A percentile compares a stretch with the other conserved stretches of the same genome.
Evolutionary conservation across 2,329 filamentous ascomycete genomes (phyloP).

Genomic region (Colletotrichum incanum): DNA sequence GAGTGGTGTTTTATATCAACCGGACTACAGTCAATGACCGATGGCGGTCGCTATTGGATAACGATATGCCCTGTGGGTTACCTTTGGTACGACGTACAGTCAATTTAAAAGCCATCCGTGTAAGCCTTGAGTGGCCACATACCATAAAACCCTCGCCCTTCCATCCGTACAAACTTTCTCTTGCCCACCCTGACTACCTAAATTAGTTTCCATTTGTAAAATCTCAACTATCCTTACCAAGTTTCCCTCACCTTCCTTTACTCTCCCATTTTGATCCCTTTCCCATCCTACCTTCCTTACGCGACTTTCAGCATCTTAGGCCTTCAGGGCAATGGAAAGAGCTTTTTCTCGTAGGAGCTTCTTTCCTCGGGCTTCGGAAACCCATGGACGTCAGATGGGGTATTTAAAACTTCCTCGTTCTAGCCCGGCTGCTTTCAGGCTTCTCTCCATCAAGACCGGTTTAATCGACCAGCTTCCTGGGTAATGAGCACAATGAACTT

Average conservation of each 20-base stretch:
- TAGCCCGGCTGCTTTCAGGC: too few species aligned
- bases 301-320: not conserved
- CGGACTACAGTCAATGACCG: not conserved
- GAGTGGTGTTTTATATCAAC: too few species aligned
- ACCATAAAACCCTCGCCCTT: too few species aligned
- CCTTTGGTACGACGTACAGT: not conserved
- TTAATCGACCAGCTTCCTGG: too few species aligned
- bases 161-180: not conserved
- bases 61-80: not conserved
- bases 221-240: not conserved
- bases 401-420: too few species aligned
- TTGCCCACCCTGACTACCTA: not conserved
- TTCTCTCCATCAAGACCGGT: too few species aligned
- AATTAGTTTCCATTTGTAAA: not conserved
- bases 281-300: not conserved
- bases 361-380: too few species aligned
- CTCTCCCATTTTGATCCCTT: not conserved
- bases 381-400: too few species aligned
- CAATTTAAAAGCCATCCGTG: too few species aligned
- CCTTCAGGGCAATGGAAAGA: not conserved
- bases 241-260: too few species aligned
- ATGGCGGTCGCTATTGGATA: not conserved
- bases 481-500: too few species aligned
- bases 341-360: fast-evolving
- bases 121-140: not conserved